Conservation (phyloP, 2,329 filamentous ascomycete genomes). For the Cladosporium velox region DNA sequence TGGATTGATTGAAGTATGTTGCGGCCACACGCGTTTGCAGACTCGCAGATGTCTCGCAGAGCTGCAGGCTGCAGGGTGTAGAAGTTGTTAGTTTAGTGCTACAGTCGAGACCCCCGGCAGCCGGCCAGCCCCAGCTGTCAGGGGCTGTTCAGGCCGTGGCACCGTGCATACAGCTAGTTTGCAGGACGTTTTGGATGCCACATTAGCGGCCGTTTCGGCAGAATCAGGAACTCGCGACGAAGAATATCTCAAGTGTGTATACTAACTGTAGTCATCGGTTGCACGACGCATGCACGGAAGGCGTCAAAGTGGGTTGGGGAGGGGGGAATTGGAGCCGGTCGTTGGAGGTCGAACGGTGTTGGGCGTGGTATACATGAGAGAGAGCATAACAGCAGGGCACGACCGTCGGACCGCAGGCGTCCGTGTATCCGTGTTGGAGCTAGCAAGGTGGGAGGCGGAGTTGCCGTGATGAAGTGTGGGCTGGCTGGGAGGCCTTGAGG, state of each 20-base stretch:
- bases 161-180: constrained; percentile 12
- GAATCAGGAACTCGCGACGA: neutral
- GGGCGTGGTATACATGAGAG: neutral
- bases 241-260: neutral
- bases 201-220: constrained; percentile 19
- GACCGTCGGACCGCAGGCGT: constrained; percentile 11
- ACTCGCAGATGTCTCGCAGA: neutral
- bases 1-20: neutral
- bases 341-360: neutral
- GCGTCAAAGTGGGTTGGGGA: too few species aligned
- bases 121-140: neutral
- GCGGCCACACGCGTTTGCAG: constrained; percentile 4
- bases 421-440: neutral
- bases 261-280: neutral
- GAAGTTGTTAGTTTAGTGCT: neutral
- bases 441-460: neutral
- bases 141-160: constrained; percentile 6
- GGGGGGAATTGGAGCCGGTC: neutral
- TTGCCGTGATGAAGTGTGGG: constrained; percentile 5
- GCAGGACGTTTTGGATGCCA: constrained; percentile 14
- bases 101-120: neutral
- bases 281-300: neutral
- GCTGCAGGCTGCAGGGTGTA: neutral
- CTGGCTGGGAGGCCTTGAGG: neutral
- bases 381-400: neutral